Evolutionary conservation across 2,329 filamentous ascomycete genomes (phyloP).

Genomic region (Keithomyces neogunnii): DNA sequence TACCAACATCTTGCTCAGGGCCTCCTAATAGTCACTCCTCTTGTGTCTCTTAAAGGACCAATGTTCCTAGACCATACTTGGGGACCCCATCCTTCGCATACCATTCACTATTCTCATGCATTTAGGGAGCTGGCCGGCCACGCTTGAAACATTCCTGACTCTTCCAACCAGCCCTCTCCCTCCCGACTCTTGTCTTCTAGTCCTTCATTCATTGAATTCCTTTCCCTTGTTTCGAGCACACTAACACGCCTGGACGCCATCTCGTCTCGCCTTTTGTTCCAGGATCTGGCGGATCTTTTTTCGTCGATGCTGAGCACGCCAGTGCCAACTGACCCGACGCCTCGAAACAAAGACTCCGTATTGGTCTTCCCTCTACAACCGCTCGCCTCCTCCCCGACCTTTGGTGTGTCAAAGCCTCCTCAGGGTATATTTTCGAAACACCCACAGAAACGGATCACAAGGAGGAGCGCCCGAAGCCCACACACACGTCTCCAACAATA

Average conservation of each 20-base stretch:
- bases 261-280: not conserved
- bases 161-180: constrained; percentile 7
- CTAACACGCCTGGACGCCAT: not conserved
- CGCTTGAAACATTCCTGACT: constrained; percentile 9
- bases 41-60: not conserved
- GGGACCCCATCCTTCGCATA: not conserved
- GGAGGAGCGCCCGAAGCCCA: constrained; percentile 1
- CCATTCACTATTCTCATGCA: constrained; percentile 5
- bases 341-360: not conserved
- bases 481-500: not conserved
- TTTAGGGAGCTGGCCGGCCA: not conserved
- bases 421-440: constrained; percentile 3
- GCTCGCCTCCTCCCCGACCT: constrained; percentile 1
- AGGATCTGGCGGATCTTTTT: not conserved
- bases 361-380: not conserved
- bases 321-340: not conserved
- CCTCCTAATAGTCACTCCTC: not conserved
- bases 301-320: not conserved
- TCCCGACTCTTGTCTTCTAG: constrained; percentile 2
- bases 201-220: constrained; percentile 11
- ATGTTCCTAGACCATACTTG: not conserved
- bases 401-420: constrained; percentile 9
- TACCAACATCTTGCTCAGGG: not conserved
- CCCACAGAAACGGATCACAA: not conserved
- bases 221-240: constrained; percentile 8